Evolutionary conservation across 257 asterid species (phyloP).

Genomic region (Voacanga thouarsii): DNA sequence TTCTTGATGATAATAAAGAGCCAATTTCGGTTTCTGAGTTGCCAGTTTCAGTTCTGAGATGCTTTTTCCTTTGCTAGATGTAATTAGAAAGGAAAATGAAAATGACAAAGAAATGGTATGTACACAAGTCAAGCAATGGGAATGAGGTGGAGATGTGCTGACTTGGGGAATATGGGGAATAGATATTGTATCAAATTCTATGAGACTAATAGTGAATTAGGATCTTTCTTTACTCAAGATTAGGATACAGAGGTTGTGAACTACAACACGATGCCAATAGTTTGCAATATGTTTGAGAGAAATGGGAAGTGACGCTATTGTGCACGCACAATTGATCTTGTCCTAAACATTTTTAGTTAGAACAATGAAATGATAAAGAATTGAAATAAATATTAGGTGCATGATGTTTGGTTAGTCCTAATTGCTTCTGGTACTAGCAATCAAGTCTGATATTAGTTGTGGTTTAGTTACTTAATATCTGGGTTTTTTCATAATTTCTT

Average conservation of each 20-base stretch:
- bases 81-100: not conserved
- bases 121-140: not conserved
- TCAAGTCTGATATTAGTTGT: not conserved
- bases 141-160: not conserved
- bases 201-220: not conserved
- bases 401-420: not conserved
- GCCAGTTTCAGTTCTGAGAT: too few relatives aligned
- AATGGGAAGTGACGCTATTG: not conserved
- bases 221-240: not conserved
- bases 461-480: not conserved
- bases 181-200: not conserved
- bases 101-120: not conserved
- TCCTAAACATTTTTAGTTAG: not conserved
- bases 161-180: not conserved
- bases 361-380: not conserved
- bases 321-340: not conserved
- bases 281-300: too few relatives aligned
- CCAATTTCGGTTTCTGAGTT: constrained; percentile 58
- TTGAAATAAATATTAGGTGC: not conserved
- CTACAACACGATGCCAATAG: not conserved
- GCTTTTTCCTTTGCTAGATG: not conserved
- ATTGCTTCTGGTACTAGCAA: not conserved
- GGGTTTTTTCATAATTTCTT: not conserved
- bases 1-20: constrained; percentile 36
- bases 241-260: not conserved